Conservation (phyloP, 208 protist species). For the Leishmania turanica region DNA sequence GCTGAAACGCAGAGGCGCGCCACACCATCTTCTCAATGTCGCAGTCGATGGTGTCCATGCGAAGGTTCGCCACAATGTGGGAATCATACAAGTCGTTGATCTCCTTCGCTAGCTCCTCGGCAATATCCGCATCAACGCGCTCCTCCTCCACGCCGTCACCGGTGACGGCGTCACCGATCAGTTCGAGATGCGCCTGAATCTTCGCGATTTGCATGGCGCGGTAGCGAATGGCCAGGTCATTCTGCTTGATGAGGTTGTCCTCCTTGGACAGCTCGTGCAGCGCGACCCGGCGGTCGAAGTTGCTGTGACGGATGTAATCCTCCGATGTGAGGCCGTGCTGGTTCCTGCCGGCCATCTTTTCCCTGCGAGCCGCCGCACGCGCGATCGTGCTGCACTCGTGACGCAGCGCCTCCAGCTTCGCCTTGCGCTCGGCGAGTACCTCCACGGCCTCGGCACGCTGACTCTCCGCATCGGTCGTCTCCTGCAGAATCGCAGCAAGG, state of each 20-base stretch:
- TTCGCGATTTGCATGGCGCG: conserved; percentile 78
- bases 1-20: conserved; percentile 47
- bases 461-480: conserved; percentile 51
- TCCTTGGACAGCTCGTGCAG: conserved; percentile 55
- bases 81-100: conserved; percentile 58
- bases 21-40: conserved; percentile 69
- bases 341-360: conserved; percentile 56
- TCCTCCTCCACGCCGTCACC: conserved; percentile 47
- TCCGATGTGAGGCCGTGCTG: conserved; percentile 41
- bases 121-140: conserved; percentile 65
- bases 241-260: conserved; percentile 53
- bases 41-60: conserved; percentile 60
- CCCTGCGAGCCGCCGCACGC: conserved; percentile 45
- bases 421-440: conserved; percentile 61
- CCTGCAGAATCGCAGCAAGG: conserved; percentile 45
- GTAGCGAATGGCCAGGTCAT: conserved; percentile 60
- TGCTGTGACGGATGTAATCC: conserved; percentile 53
- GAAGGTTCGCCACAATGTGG: conserved; percentile 43
- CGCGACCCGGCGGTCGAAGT: conserved; percentile 65
- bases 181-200: conserved; percentile 71
- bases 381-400: conserved; percentile 36
- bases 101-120: conserved; percentile 63
- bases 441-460: conserved; percentile 50
- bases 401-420: conserved; percentile 46
- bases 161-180: conserved; percentile 69